Percentiles rank a stretch among this genome's conserved stretches.
phyloP scores from a whole-genome alignment of 768 basidiomycete genomes.

The Phaeolepiota aurea region DNA sequence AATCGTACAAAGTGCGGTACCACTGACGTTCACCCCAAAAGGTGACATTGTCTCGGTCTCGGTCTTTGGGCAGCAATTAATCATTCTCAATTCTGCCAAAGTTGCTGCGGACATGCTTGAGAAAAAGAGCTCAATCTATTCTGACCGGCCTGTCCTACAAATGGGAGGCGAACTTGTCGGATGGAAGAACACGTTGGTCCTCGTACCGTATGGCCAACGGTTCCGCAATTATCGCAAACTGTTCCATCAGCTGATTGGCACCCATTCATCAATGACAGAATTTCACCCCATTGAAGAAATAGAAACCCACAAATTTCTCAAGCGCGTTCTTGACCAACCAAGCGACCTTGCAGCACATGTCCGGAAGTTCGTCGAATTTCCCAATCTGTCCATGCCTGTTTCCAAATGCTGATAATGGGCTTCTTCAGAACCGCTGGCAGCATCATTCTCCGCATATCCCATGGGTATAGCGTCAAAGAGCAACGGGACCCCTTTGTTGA shows the following conservation, averaged over 20 bases:
- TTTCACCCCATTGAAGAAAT: constrained; percentile 29
- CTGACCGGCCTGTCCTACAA: constrained; percentile 38
- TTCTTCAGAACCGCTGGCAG: constrained; percentile 29
- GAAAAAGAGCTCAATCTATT: constrained; percentile 43
- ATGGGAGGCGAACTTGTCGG: constrained; percentile 36
- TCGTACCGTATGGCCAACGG: constrained; percentile 27
- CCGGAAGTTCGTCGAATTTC: constrained; percentile 21
- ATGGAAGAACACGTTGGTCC: constrained; percentile 27
- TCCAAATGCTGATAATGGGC: background rate
- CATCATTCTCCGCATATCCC: constrained; percentile 34
- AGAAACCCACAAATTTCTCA: constrained; percentile 31
- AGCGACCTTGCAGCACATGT: constrained; percentile 23
- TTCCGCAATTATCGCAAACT: constrained; percentile 31
- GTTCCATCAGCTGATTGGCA: constrained; percentile 34
- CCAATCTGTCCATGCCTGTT: background rate
- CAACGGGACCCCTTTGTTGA: constrained; percentile 29
- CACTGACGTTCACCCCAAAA: no score
- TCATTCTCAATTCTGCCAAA: constrained; percentile 34
- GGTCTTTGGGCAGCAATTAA: constrained; percentile 34
- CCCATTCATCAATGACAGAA: constrained; percentile 22
- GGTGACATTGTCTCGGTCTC: constrained; percentile 37
- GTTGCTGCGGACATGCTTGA: constrained; percentile 41
- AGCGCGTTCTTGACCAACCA: constrained; percentile 25
- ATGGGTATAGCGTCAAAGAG: constrained; percentile 33
- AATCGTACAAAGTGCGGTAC: no score